Evolutionary conservation across 306 rosid species (phyloP).

Genomic region (Citrullus mucosospermus): DNA sequence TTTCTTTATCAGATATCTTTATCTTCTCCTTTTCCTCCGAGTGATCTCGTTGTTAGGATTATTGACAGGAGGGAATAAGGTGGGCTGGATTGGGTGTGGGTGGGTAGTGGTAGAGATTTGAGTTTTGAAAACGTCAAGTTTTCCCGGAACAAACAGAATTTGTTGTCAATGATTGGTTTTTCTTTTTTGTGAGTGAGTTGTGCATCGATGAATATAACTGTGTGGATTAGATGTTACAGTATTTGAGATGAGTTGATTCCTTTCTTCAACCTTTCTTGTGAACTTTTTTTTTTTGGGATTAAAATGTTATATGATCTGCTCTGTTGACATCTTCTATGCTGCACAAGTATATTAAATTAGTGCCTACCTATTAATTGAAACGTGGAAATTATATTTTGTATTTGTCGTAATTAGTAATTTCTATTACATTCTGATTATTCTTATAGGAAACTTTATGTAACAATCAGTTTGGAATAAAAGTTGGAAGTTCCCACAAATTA

Average conservation of each 20-base stretch:
- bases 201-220: not conserved
- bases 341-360: no score
- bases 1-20: not conserved
- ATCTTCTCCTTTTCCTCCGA: not conserved
- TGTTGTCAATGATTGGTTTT: not conserved
- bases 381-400: no score
- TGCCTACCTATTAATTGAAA: no score
- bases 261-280: not conserved
- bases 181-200: not conserved
- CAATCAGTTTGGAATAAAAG: no score
- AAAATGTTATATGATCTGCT: no score
- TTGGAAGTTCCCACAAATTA: no score
- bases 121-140: slow-evolving; percentile 1
- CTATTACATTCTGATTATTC: no score
- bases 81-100: not conserved
- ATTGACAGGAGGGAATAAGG: not conserved
- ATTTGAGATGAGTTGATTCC: not conserved
- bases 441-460: no score
- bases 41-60: not conserved
- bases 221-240: not conserved
- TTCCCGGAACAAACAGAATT: not conserved
- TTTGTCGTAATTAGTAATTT: no score
- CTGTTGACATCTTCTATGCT: no score
- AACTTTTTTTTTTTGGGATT: no score
- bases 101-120: not conserved